Conservation (phyloP, 176 grass and related monocot species). For the Cocos nucifera region DNA sequence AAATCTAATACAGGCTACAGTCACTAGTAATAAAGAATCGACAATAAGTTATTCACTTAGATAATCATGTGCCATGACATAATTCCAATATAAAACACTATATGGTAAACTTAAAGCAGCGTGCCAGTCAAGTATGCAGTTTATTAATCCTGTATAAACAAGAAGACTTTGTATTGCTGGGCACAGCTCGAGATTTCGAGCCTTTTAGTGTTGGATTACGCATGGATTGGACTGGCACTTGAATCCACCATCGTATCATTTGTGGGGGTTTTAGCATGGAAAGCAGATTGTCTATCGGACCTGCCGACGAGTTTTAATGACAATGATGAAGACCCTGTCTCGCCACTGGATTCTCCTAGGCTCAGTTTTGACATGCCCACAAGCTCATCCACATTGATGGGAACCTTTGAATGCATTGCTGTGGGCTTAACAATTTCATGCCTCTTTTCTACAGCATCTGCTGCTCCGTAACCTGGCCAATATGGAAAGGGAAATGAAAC, state of each 20-base stretch:
- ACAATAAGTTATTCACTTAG: no score
- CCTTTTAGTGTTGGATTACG: constrained; percentile 1
- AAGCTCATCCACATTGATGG: constrained; percentile 34
- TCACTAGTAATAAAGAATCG: no score
- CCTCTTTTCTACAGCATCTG: constrained; percentile 20
- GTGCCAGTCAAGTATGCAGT: no score
- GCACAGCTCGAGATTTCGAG: no score
- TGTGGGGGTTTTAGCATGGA: constrained; percentile 40
- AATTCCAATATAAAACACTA: no score
- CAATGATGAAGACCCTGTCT: constrained; percentile 2
- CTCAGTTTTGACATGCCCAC: constrained; percentile 46
- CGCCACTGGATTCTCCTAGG: constrained; percentile 29
- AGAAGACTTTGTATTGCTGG: no score
- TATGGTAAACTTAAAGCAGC: no score
- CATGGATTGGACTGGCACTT: constrained; percentile 17
- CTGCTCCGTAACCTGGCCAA: constrained; percentile 29
- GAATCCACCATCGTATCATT: background rate
- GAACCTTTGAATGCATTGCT: constrained; percentile 35
- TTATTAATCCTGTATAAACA: no score
- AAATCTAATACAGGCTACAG: no score
- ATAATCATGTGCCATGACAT: no score
- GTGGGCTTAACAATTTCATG: constrained; percentile 45
- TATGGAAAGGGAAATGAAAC: constrained; percentile 27
- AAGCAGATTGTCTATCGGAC: constrained; percentile 49
- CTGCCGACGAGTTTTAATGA: constrained; percentile 26